Percentiles rank a stretch among this genome's conserved stretches.
Conservation (phyloP, 2,329 filamentous ascomycete species). For the Plenodomus biglobosus region DNA sequence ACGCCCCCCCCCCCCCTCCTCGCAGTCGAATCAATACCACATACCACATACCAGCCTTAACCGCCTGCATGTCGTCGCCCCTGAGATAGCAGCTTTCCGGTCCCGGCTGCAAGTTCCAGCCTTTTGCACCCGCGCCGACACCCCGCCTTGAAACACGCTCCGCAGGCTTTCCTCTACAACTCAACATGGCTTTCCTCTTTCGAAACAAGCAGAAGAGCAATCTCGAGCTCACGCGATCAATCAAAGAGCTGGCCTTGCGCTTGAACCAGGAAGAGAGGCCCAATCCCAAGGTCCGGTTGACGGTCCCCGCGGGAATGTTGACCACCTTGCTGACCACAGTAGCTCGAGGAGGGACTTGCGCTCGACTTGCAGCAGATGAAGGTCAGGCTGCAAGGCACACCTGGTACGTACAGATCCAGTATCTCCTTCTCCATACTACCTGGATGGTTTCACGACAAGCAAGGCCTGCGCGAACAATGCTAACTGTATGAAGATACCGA, state of each 20-base stretch:
- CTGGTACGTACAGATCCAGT: conserved; percentile 58
- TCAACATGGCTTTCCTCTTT: conserved; percentile 70
- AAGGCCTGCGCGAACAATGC: conserved; percentile 1
- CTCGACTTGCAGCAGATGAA: conserved; percentile 91
- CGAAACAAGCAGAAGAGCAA: conserved; percentile 63
- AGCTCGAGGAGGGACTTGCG: conserved; percentile 84
- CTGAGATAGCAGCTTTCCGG: conserved; percentile 37
- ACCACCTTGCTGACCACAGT: conserved; percentile 22
- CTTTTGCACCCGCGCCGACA: conserved; percentile 19
- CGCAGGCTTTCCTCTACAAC: conserved; percentile 11
- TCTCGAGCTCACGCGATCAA: conserved; percentile 62
- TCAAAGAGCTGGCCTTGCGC: conserved; percentile 64
- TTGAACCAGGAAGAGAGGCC: conserved; percentile 59
- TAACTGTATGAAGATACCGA: conserved; percentile 70
- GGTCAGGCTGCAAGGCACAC: conserved; percentile 86
- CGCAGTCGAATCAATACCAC: background rate
- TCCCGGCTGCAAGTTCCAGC: conserved; percentile 30
- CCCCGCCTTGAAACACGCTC: conserved; percentile 20
- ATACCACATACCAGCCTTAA: background rate
- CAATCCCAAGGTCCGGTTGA: conserved; percentile 55
- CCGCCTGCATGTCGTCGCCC: conserved; percentile 35
- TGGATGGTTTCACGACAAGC: background rate
- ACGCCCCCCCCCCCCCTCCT: background rate
- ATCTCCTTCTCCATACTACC: background rate
- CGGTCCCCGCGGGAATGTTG: background rate